These are phyloP conservation scores for Anisodus tanguticus DNA, from an alignment of 257 asterid species.

Conservation along the genomic window DNA sequence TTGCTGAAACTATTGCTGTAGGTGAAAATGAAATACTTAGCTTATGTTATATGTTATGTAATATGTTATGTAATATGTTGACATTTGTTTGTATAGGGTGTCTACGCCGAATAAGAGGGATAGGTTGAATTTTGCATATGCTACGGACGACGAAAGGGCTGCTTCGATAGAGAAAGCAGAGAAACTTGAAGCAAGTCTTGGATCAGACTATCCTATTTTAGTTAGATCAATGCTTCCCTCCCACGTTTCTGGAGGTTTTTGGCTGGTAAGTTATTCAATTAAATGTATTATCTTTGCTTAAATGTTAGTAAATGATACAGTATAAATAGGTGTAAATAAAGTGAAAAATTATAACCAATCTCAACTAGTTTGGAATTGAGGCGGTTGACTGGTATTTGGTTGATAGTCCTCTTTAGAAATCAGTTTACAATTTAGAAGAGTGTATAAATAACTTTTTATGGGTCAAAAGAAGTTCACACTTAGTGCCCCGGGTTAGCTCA, in stretches of 20 bases:
- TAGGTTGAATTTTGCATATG: slow-evolving; percentile 59
- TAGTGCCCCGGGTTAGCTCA: neutral
- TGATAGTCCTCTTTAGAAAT: neutral
- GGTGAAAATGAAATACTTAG: neutral
- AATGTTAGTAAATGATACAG: neutral
- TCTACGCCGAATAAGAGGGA: slow-evolving; percentile 50
- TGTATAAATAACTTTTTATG: neutral
- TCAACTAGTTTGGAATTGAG: neutral
- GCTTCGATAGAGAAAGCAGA: slow-evolving; percentile 65
- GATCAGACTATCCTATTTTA: slow-evolving; percentile 55
- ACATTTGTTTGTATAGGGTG: slow-evolving; percentile 43
- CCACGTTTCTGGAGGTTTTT: slow-evolving; percentile 94
- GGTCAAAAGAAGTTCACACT: neutral
- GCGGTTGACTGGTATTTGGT: neutral
- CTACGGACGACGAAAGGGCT: slow-evolving; percentile 75
- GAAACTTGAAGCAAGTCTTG: slow-evolving; percentile 59
- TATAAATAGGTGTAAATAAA: neutral
- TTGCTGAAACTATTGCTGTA: neutral
- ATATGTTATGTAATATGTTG: neutral
- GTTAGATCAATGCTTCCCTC: slow-evolving; percentile 89
- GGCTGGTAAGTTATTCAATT: slow-evolving; percentile 72
- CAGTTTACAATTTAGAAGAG: neutral
- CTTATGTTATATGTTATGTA: neutral
- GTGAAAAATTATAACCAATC: neutral
- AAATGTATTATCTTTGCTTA: neutral